Percentiles rank a stretch among this genome's conserved stretches.
These are phyloP conservation scores for Rutstroemia sp. DNA, from an alignment of 2,329 filamentous ascomycete genomes.

Conservation along the genomic window DNA sequence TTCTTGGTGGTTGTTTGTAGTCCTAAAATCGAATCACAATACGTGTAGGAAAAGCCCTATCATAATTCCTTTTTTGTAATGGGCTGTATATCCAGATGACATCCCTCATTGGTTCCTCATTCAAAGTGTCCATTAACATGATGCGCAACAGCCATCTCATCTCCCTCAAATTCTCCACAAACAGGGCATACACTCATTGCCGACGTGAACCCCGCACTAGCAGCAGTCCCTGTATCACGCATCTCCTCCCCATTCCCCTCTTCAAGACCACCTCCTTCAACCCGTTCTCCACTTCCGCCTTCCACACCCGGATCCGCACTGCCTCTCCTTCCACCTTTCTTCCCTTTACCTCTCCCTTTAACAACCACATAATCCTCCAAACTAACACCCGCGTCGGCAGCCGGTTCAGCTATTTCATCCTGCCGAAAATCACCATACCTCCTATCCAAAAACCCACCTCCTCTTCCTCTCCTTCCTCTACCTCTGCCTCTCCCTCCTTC, in stretches of 20 bases:
- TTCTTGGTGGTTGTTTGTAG: too few relatives aligned
- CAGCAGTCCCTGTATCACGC: too few relatives aligned
- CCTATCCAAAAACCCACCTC: background rate
- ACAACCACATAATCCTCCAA: slow-evolving; percentile 4
- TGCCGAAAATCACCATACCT: slow-evolving; percentile 17
- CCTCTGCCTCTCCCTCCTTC: background rate
- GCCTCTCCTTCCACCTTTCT: slow-evolving; percentile 8
- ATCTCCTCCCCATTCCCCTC: slow-evolving; percentile 6
- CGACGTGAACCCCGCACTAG: background rate
- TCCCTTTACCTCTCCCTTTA: slow-evolving; percentile 10
- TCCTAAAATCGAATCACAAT: too few relatives aligned
- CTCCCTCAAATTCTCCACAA: slow-evolving; percentile 27
- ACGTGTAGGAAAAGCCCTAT: background rate
- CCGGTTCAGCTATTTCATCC: slow-evolving; percentile 14
- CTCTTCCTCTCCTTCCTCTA: slow-evolving; percentile 12
- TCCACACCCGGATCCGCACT: too few relatives aligned
- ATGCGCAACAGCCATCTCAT: slow-evolving; percentile 25
- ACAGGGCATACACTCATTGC: slow-evolving; percentile 19
- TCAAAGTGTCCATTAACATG: slow-evolving; percentile 27
- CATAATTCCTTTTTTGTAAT: background rate
- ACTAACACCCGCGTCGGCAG: background rate
- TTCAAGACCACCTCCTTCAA: background rate
- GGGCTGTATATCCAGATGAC: too few relatives aligned
- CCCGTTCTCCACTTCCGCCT: background rate
- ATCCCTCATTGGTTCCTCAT: slow-evolving; percentile 7